Evolutionary conservation across 2,329 filamentous ascomycete species (phyloP).

Genomic region (Colletotrichum graminicola): DNA sequence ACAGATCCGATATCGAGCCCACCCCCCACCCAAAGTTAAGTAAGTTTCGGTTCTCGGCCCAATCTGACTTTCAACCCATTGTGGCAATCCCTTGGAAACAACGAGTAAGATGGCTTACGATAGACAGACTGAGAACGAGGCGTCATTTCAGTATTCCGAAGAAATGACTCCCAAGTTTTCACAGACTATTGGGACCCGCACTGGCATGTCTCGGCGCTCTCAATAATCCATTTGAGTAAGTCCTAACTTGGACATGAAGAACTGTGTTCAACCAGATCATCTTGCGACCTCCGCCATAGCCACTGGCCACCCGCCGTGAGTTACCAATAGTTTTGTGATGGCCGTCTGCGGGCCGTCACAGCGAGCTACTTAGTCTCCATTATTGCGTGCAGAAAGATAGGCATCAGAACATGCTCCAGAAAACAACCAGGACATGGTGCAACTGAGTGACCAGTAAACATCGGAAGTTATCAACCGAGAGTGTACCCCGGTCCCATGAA

Average conservation of each 20-base stretch:
- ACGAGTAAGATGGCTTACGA: background rate
- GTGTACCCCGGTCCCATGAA: slow-evolving; percentile 12
- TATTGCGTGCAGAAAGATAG: no score
- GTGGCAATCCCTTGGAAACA: background rate
- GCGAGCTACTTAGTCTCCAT: background rate
- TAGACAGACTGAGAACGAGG: background rate
- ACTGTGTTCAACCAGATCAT: background rate
- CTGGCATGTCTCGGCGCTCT: background rate
- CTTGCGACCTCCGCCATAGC: background rate
- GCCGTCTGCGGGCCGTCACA: background rate
- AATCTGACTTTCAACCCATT: no score
- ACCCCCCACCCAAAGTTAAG: no score
- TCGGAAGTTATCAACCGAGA: background rate
- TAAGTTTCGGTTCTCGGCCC: no score
- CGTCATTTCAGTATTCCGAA: background rate
- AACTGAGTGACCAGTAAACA: background rate
- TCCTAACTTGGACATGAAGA: background rate
- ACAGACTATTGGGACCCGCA: background rate
- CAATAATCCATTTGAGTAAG: background rate
- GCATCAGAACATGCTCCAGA: background rate
- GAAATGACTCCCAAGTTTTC: no score
- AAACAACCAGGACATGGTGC: background rate
- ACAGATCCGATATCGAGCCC: background rate
- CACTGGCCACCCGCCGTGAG: background rate
- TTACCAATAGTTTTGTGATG: background rate